Base-by-base conservation (phyloP, 192 early-diverging fungal species). In the Umbelopsis vinacea region DNA sequence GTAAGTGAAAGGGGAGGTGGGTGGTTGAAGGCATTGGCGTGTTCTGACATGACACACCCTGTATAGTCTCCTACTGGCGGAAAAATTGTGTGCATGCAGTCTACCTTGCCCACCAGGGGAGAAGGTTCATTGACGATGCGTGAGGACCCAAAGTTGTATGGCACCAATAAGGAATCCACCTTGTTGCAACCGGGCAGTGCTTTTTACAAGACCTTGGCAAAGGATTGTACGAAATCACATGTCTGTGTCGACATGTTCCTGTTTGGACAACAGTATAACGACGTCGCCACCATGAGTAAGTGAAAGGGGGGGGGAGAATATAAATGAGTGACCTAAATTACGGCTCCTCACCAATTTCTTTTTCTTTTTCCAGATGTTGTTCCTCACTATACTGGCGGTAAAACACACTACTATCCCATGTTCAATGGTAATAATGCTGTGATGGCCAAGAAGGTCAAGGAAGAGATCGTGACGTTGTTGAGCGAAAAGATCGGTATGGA, bases 231-330 rank as follows among this genome's bases (percentile, higher is more conserved):
- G 6, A 86, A 91, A 53, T 74, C 86, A 22, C 95, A 95, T 66
- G 83, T 99, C 46, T 90, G 89, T 70, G 87, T 95, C 72, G 97
- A 95, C 75, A 77, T 95, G 83, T 99, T 93, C 81, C 75, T 98
- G 66, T 96, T 99, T 87, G 93, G 94, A 12, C 80, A 81, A 6
- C 82, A 87, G 11, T 95, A 91, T 74, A 85, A 92, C 40, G 97
- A 99, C 76, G 85, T 96, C 2, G 95, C 97, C 4, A 94, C 96
- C 7, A 72, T 95, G 37, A 90, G 92, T 83, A 81, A 53, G 77
- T 66, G n/a, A n/a, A n/a, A n/a, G n/a, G n/a, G n/a, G n/a, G n/a
- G n/a, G n/a, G n/a, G n/a, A n/a, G n/a, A n/a, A n/a, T 50, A 21
- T 47, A 6, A 53, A 15, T 69, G 19, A 10, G 19, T 82, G 12